Base-by-base conservation (phyloP, 306 rosid genomes). In the Mimosa pudica region DNA sequence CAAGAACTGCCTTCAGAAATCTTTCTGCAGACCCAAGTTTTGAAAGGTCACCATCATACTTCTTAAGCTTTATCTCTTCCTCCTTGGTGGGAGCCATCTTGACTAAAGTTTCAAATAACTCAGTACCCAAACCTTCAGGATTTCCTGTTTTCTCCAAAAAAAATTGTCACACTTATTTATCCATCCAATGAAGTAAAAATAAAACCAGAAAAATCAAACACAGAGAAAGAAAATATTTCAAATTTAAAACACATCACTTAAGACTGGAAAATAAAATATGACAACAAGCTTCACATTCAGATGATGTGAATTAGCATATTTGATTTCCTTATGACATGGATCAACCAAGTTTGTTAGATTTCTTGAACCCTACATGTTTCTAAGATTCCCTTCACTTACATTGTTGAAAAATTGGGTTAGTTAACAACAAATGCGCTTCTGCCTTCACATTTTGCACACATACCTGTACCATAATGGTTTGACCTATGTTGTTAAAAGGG, bases 31-130 rank as follows among this genome's bases (percentile, higher is more conserved):
- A 86, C 10, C 99, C 99, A 60, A 95, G 89, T 84, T 89, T 95
- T 78, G 96, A 86, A 71, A 80, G 74, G 47, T 91, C 96, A 54
- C 98, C 96, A 51, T 85, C 73, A 74, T 91, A 91, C 54, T 82
- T 88, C 78, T 86, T 87, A 42, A 95, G 97, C 80, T 93, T 95
- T 65, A 95, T 93, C 86, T 95, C 99, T 79, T 95, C 99, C 86
- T 95, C 99, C 84, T 95, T 95, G 46, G 99, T 95, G 51, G 97
- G 99, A 82, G 99, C 98, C 99, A 95, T 95, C 93, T 95, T 95
- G 20, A 95, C 98, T 30, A 95, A 90, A 73, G 99, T 95, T 88
- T 95, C 99, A 85, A 95, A 84, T 79, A 95, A 90, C 87, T 95
- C 99, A n/a, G 91, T 54, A 17, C 98, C 98, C 83, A 95, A 87